A percentile compares a stretch with the other conserved stretches of the same genome.
phyloP scores from a whole-genome alignment of 192 early-diverging fungal genomes.

The Podila epicladia region DNA sequence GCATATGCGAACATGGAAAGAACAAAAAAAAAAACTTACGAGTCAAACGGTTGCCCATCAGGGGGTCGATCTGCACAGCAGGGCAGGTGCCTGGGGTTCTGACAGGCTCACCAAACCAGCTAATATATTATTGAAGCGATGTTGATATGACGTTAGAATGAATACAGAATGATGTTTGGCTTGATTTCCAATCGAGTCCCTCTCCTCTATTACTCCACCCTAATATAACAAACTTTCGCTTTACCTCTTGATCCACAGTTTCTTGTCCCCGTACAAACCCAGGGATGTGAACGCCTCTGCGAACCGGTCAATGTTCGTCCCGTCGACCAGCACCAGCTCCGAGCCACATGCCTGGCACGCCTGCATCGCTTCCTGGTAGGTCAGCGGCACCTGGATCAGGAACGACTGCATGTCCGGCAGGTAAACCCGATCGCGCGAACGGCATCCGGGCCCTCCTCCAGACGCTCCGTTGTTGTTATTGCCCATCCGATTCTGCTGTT shows the following conservation, averaged over 20 bases:
- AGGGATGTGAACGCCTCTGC: conserved; percentile 33
- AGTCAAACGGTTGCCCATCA: conserved; percentile 46
- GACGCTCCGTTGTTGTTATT: neutral
- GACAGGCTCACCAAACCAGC: conserved; percentile 32
- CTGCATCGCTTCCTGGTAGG: conserved; percentile 29
- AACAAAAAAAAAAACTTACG: conserved; percentile 16
- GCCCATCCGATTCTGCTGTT: conserved; percentile 1
- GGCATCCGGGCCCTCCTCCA: neutral
- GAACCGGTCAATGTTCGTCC: conserved; percentile 37
- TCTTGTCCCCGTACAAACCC: conserved; percentile 28
- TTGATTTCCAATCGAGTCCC: neutral
- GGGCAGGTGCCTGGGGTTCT: conserved; percentile 10
- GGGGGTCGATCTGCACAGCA: conserved; percentile 10
- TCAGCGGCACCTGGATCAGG: conserved; percentile 28
- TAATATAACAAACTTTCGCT: too few relatives aligned
- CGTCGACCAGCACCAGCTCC: conserved; percentile 38
- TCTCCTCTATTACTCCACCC: neutral
- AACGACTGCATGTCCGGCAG: conserved; percentile 46
- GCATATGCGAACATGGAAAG: neutral
- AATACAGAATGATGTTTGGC: neutral
- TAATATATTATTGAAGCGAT: neutral
- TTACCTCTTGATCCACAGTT: conserved; percentile 49
- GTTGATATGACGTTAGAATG: neutral
- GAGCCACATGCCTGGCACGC: conserved; percentile 39
- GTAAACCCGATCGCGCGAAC: conserved; percentile 30